These are phyloP conservation scores for Cercospora sp. DNA, from an alignment of 2,329 filamentous ascomycete species.

Conservation along the genomic window DNA sequence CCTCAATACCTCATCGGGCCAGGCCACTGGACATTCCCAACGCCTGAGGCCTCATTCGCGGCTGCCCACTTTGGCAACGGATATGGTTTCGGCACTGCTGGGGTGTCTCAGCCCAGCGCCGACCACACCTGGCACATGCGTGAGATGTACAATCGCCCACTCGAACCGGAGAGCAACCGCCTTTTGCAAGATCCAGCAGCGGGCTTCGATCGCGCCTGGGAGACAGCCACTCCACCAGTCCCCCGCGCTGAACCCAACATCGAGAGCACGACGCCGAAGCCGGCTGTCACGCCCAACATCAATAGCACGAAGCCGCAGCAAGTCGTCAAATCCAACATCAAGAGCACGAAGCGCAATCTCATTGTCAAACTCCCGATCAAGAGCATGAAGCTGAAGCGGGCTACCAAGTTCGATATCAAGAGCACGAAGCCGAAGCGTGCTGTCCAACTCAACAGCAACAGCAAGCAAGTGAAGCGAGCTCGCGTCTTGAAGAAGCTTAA, in stretches of 20 bases:
- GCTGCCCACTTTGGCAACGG: neutral
- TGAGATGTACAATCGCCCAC: neutral
- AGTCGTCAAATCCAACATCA: neutral
- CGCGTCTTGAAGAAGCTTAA: neutral
- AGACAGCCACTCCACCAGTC: neutral
- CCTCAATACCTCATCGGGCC: neutral
- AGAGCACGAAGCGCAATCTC: neutral
- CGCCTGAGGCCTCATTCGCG: no score
- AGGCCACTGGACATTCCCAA: neutral
- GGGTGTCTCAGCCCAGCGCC: conserved; percentile 14
- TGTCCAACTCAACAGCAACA: neutral
- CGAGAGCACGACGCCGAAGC: neutral
- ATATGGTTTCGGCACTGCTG: conserved; percentile 4
- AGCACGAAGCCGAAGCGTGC: neutral
- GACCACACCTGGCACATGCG: conserved; percentile 22
- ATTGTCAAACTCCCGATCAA: neutral
- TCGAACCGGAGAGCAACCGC: neutral
- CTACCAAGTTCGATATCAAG: neutral
- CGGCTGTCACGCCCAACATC: neutral
- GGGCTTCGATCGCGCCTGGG: conserved; percentile 23
- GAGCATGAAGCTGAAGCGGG: neutral
- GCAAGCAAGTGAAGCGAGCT: neutral
- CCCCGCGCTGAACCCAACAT: neutral
- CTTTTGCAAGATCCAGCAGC: conserved; percentile 14
- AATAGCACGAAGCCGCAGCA: neutral